Percentiles rank a stretch among this genome's conserved stretches.
Evolutionary conservation across 1,284 basidiomycete species (phyloP).

Genomic region (Cutaneotrichosporon sp.): DNA sequence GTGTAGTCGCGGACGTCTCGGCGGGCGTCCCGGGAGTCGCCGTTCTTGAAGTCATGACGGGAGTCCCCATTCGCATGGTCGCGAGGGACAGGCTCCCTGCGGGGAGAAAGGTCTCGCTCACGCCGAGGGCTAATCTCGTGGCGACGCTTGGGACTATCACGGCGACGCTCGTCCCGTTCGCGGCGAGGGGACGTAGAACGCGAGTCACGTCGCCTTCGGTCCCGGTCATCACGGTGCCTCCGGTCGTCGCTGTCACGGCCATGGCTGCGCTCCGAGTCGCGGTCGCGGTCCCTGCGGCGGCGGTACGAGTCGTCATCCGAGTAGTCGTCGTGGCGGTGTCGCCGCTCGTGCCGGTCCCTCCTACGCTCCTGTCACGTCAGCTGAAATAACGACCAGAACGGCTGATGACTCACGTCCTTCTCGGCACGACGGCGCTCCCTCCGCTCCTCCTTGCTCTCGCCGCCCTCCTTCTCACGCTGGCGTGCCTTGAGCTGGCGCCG

Average conservation of each 20-base stretch:
- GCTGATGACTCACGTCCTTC: slow-evolving; percentile 43
- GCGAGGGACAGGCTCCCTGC: not conserved
- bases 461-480: slow-evolving; percentile 62
- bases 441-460: slow-evolving; percentile 56
- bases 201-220: not conserved
- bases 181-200: slow-evolving; percentile 1
- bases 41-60: too few relatives aligned
- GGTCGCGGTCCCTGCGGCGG: slow-evolving; percentile 6
- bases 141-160: not conserved
- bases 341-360: slow-evolving; percentile 13
- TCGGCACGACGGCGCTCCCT: slow-evolving; percentile 59
- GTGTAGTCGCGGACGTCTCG: not conserved
- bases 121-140: slow-evolving; percentile 2
- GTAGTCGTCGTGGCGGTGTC: slow-evolving; percentile 4
- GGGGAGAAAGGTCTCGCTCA: not conserved
- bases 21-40: not conserved
- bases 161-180: slow-evolving; percentile 22
- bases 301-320: slow-evolving; percentile 8
- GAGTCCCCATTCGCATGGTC: not conserved
- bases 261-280: slow-evolving; percentile 1
- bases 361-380: slow-evolving; percentile 14
- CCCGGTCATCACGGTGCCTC: slow-evolving; percentile 20
- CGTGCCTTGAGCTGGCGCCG: slow-evolving; percentile 71
- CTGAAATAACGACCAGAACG: not conserved
- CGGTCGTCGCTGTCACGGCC: slow-evolving; percentile 10